Evolutionary conservation across 2,329 filamentous ascomycete species (phyloP).

Genomic region (Stagonosporopsis vannaccii): DNA sequence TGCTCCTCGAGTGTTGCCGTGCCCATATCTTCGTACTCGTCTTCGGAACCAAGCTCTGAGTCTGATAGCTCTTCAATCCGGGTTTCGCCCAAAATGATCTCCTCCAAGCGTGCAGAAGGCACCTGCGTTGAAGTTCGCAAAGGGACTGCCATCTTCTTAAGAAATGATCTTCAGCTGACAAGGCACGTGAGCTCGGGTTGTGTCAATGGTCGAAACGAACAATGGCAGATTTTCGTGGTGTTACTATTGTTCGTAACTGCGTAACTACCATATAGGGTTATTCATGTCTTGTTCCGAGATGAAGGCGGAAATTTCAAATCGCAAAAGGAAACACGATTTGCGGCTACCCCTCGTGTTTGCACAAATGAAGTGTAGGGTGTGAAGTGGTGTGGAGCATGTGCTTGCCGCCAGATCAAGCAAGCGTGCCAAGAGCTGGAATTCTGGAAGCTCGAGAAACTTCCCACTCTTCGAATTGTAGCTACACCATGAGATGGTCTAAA

Average conservation of each 20-base stretch:
- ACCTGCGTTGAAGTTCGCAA: constrained; percentile 26
- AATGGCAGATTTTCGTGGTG: constrained; percentile 28
- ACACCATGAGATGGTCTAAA: background rate
- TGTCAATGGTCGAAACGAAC: constrained; percentile 33
- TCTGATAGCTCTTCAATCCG: constrained; percentile 50
- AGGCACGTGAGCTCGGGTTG: constrained; percentile 21
- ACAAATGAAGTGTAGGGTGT: constrained; percentile 12
- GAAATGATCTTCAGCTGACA: constrained; percentile 1
- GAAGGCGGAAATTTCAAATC: background rate
- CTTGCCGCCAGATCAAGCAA: constrained; percentile 9
- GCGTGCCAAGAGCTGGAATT: constrained; percentile 10
- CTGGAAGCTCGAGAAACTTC: background rate
- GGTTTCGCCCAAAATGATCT: constrained; percentile 31
- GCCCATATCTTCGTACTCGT: constrained; percentile 50
- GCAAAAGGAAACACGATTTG: background rate
- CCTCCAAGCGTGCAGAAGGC: constrained; percentile 37
- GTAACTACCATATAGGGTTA: constrained; percentile 14
- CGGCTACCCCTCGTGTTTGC: constrained; percentile 2
- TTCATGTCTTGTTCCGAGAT: constrained; percentile 16
- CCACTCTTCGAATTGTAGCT: background rate
- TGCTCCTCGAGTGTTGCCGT: constrained; percentile 36
- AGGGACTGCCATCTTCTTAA: constrained; percentile 39
- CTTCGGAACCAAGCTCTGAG: constrained; percentile 24
- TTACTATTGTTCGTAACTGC: constrained; percentile 41
- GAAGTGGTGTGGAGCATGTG: constrained; percentile 15